phyloP scores from a whole-genome alignment of 2,329 filamentous ascomycete species.

The Remersonia thermophila region DNA sequence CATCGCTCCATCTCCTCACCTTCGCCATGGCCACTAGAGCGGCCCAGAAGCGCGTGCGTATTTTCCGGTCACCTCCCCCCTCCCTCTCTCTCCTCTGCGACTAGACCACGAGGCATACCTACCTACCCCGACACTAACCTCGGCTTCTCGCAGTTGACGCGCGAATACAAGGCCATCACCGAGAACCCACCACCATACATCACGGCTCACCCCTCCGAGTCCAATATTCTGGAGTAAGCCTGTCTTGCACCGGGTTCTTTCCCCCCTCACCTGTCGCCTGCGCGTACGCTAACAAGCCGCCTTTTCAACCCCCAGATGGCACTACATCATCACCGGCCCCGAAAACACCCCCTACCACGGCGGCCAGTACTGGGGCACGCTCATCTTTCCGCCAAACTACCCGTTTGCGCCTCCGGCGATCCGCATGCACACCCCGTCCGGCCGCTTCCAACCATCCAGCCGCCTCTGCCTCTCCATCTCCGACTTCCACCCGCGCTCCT shows the following conservation, averaged over 20 bases:
- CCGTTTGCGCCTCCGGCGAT: constrained; percentile 95
- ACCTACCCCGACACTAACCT: too few species aligned
- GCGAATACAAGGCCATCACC: constrained; percentile 50
- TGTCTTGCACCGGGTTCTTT: too few species aligned
- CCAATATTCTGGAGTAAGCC: constrained; percentile 75
- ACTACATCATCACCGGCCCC: constrained; percentile 90
- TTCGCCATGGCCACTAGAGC: constrained; percentile 17
- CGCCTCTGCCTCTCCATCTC: constrained; percentile 90
- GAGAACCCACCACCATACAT: constrained; percentile 82
- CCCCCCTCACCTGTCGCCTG: neutral
- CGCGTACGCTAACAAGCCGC: neutral
- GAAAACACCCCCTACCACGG: constrained; percentile 87
- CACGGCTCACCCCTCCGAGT: constrained; percentile 74
- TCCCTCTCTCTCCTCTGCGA: too few species aligned
- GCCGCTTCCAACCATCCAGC: constrained; percentile 86
- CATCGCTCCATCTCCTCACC: neutral
- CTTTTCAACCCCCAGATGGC: constrained; percentile 51
- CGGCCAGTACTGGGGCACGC: constrained; percentile 96
- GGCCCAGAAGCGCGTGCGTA: constrained; percentile 19
- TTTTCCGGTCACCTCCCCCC: too few species aligned
- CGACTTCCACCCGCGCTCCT: constrained; percentile 95
- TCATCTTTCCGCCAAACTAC: constrained; percentile 92
- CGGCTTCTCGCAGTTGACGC: constrained; percentile 37
- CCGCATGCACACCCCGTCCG: constrained; percentile 95
- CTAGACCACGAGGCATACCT: too few species aligned